A percentile compares a stretch with the other conserved stretches of the same genome.
phyloP scores from a whole-genome alignment of 2,329 filamentous ascomycete genomes.

The Cladophialophora carrionii region DNA sequence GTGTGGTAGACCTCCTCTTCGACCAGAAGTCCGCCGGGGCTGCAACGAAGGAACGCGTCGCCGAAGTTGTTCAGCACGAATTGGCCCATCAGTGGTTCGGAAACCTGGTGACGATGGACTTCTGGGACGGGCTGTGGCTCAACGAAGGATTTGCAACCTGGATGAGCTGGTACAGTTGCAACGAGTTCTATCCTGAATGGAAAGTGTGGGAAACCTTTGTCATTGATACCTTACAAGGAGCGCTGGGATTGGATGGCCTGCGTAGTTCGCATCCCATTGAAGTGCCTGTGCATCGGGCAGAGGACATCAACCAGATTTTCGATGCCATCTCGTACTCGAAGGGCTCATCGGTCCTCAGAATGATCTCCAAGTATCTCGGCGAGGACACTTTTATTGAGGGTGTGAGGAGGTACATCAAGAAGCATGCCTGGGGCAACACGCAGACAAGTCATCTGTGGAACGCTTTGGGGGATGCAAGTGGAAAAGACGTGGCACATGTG shows the following conservation, averaged over 20 bases:
- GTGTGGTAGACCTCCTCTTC: conserved; percentile 84
- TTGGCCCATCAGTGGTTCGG: conserved; percentile 98
- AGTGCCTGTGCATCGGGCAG: conserved; percentile 90
- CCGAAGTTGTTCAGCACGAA: conserved; percentile 95
- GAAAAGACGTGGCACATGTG: conserved; percentile 84
- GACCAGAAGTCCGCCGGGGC: conserved; percentile 92
- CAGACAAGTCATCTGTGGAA: conserved; percentile 89
- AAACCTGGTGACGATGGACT: conserved; percentile 96
- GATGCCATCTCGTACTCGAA: conserved; percentile 98
- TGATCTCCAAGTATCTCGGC: conserved; percentile 94
- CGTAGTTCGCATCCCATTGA: conserved; percentile 96
- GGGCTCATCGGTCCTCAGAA: conserved; percentile 90
- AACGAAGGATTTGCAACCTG: conserved; percentile 92
- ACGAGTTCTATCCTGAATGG: conserved; percentile 96
- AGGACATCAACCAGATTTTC: conserved; percentile 98
- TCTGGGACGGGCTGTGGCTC: conserved; percentile 96
- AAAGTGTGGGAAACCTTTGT: conserved; percentile 97
- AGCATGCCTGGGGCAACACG: conserved; percentile 96
- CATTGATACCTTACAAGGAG: conserved; percentile 86
- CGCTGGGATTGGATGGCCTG: conserved; percentile 83
- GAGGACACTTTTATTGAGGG: conserved; percentile 93
- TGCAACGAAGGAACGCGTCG: conserved; percentile 86
- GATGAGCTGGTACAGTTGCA: conserved; percentile 94
- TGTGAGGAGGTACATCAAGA: conserved; percentile 86
- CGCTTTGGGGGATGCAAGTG: conserved; percentile 82